These are phyloP conservation scores for Cicer chorassanicum DNA, from an alignment of 306 rosid genomes.

Conservation along the genomic window DNA sequence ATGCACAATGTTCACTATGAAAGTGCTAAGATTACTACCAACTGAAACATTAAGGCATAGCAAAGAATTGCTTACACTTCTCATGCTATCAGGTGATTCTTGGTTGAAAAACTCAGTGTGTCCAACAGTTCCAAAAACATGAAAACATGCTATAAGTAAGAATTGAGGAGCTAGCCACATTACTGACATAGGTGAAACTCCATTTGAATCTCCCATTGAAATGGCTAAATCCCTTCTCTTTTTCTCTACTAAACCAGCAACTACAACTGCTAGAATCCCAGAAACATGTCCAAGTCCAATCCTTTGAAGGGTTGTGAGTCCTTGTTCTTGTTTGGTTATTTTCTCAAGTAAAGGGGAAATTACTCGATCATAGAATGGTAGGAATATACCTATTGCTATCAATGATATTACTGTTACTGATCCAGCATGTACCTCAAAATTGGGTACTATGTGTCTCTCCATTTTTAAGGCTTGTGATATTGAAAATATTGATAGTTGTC, in stretches of 20 bases:
- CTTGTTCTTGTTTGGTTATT: slow-evolving; percentile 48
- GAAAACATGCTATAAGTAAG: slow-evolving; percentile 36
- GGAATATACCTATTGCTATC: slow-evolving; percentile 40
- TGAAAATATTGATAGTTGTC: slow-evolving; percentile 48
- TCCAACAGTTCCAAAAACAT: slow-evolving; percentile 53
- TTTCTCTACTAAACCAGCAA: slow-evolving; percentile 42
- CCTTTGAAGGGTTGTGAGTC: slow-evolving; percentile 50
- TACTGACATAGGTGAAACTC: slow-evolving; percentile 49
- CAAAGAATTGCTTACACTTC: slow-evolving; percentile 52
- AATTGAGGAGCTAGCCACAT: slow-evolving; percentile 64
- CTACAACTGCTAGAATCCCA: slow-evolving; percentile 38
- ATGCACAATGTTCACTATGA: slow-evolving; percentile 44
- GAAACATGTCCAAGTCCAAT: slow-evolving; percentile 43
- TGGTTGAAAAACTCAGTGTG: slow-evolving; percentile 59
- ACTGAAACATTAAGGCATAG: slow-evolving; percentile 38
- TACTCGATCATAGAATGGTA: slow-evolving; percentile 46
- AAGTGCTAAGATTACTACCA: slow-evolving; percentile 48
- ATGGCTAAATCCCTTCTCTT: slow-evolving; percentile 35
- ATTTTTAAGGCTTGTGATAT: slow-evolving; percentile 64
- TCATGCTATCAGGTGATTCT: slow-evolving; percentile 58
- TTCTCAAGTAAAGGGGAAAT: slow-evolving; percentile 12
- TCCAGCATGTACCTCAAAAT: slow-evolving; percentile 46
- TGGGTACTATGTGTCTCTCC: slow-evolving; percentile 41
- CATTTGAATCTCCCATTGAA: neutral
- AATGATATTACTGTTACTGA: slow-evolving; percentile 39